Percentiles rank a stretch among this genome's conserved stretches.
Evolutionary conservation across 2,329 filamentous ascomycete species (phyloP).

Genomic region (Chrysosporium queenslandicum): DNA sequence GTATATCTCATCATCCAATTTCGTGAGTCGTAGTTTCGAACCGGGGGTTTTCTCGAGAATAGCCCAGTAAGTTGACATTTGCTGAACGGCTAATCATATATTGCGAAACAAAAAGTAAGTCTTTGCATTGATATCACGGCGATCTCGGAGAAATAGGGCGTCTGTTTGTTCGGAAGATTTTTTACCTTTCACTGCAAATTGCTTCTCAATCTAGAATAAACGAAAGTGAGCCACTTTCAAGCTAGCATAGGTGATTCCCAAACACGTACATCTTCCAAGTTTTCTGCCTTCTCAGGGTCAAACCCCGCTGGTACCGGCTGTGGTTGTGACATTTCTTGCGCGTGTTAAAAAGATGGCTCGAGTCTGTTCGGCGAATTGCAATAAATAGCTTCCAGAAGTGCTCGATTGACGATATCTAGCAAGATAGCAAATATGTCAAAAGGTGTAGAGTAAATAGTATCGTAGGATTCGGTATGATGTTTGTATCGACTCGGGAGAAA

Average conservation of each 20-base stretch:
- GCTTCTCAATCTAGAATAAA: constrained; percentile 75
- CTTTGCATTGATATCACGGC: not conserved
- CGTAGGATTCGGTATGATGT: too few species aligned
- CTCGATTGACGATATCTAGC: too few species aligned
- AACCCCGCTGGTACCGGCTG: constrained; percentile 25
- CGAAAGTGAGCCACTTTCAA: not conserved
- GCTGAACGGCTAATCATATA: constrained; percentile 60
- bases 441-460: too few species aligned
- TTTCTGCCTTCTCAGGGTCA: constrained; percentile 55
- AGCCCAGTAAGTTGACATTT: constrained; percentile 94
- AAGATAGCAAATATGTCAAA: too few species aligned
- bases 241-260: not conserved
- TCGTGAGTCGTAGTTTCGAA: constrained; percentile 80
- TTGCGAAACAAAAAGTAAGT: constrained; percentile 13
- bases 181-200: constrained; percentile 90
- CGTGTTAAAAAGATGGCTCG: too few species aligned
- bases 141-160: not conserved
- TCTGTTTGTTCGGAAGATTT: not conserved
- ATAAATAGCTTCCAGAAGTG: too few species aligned
- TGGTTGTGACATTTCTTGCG: constrained; percentile 11
- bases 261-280: constrained; percentile 55
- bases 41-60: constrained; percentile 86
- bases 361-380: too few species aligned
- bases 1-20: constrained; percentile 89
- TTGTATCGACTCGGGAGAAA: not conserved